phyloP scores from a whole-genome alignment of 2,329 filamentous ascomycete species.

The Colletotrichum shisoi region DNA sequence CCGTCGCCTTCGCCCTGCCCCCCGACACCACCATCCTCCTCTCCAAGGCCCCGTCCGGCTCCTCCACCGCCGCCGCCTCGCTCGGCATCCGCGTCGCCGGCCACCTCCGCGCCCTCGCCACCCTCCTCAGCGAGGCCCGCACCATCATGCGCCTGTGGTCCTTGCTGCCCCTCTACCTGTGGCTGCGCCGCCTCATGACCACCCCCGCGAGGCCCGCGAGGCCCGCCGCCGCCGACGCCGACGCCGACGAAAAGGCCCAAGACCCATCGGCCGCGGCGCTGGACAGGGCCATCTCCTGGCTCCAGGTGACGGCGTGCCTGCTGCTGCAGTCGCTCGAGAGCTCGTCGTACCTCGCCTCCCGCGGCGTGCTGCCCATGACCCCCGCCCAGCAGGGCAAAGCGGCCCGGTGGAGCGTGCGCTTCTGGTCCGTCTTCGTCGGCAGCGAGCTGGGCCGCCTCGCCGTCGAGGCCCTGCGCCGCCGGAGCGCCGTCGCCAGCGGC shows the following conservation, averaged over 20 bases:
- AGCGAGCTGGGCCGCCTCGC: conserved; percentile 75
- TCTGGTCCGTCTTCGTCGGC: conserved; percentile 80
- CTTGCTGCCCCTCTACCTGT: conserved; percentile 75
- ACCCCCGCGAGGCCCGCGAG: conserved; percentile 45
- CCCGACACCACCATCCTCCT: conserved; percentile 58
- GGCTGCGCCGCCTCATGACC: conserved; percentile 62
- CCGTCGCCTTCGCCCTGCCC: conserved; percentile 61
- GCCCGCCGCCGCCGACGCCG: conserved; percentile 10
- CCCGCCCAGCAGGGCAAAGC: conserved; percentile 66
- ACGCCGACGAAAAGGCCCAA: conserved; percentile 48
- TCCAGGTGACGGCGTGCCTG: conserved; percentile 73
- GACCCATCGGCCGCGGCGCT: conserved; percentile 50
- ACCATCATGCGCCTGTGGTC: conserved; percentile 81
- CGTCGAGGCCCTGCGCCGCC: conserved; percentile 55
- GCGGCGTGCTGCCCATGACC: conserved; percentile 71
- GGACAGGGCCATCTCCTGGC: conserved; percentile 64
- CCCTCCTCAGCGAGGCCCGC: conserved; percentile 73
- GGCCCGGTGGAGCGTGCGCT: conserved; percentile 76
- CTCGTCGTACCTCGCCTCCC: conserved; percentile 75
- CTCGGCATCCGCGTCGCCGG: conserved; percentile 59
- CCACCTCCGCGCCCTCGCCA: conserved; percentile 68
- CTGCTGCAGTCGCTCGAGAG: conserved; percentile 85
- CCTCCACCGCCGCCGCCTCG: conserved; percentile 51
- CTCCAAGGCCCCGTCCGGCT: conserved; percentile 48
- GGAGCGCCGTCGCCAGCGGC: conserved; percentile 39